A percentile compares a stretch with the other conserved stretches of the same genome.
Evolutionary conservation across 1,284 basidiomycete species (phyloP).

Genomic region (Leccinum fallax): DNA sequence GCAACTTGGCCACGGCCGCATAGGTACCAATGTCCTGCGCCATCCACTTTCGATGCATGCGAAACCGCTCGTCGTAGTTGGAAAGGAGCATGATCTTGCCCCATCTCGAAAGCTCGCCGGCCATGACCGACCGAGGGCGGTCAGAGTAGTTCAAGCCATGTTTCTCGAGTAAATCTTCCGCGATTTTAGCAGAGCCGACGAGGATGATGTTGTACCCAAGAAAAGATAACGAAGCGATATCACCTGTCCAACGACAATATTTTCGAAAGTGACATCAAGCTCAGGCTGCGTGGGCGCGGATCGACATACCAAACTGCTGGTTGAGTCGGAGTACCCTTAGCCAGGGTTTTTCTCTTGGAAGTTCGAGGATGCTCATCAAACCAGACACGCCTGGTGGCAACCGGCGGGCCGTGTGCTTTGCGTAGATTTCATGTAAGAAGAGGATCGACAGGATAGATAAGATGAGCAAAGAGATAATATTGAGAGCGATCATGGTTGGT

Average conservation of each 20-base stretch:
- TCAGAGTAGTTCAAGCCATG: slow-evolving; percentile 25
- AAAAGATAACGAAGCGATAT: slow-evolving; percentile 20
- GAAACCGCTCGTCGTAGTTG: slow-evolving; percentile 25
- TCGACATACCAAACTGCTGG: slow-evolving; percentile 12
- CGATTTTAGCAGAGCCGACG: slow-evolving; percentile 24
- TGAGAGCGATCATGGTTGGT: background rate
- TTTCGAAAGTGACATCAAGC: background rate
- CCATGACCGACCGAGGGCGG: slow-evolving; percentile 27
- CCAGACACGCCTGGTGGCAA: slow-evolving; percentile 22
- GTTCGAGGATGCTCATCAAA: slow-evolving; percentile 13
- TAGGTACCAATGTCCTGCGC: slow-evolving; percentile 35
- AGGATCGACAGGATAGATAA: too few relatives aligned
- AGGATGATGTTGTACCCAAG: slow-evolving; percentile 19
- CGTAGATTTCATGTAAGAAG: background rate
- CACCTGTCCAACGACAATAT: slow-evolving; percentile 11
- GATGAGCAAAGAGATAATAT: background rate
- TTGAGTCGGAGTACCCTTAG: slow-evolving; percentile 14
- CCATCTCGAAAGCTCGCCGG: slow-evolving; percentile 33
- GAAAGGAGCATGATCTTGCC: slow-evolving; percentile 25
- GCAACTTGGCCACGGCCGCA: slow-evolving; percentile 15
- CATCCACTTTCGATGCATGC: slow-evolving; percentile 25
- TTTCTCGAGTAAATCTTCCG: slow-evolving; percentile 27
- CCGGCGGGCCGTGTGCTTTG: background rate
- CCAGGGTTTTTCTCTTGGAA: background rate
- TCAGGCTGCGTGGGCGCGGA: background rate